A percentile compares a stretch with the other conserved stretches of the same genome.
phyloP scores from a whole-genome alignment of 495 filamentous ascomycete genomes.

The Penicillium flavigenum region DNA sequence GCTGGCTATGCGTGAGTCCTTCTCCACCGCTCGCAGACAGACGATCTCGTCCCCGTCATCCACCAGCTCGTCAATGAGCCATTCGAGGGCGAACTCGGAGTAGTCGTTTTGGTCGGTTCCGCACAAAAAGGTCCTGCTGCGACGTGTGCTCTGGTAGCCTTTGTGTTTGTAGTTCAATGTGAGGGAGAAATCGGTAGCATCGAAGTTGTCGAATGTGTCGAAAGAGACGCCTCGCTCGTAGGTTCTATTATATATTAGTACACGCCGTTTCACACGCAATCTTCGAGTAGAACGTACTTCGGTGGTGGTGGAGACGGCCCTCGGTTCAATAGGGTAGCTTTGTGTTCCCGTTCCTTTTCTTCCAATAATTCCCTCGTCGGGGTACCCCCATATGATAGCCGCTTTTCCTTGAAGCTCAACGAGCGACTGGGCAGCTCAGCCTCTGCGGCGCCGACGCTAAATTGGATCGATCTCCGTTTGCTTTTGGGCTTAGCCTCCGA shows the following conservation, averaged over 20 bases:
- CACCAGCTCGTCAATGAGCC: constrained; percentile 90
- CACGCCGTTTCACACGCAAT: not conserved
- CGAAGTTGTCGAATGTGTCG: constrained; percentile 87
- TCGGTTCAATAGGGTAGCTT: constrained; percentile 21
- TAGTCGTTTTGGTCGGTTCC: constrained; percentile 95
- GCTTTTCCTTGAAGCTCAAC: constrained; percentile 31
- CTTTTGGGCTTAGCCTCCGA: constrained; percentile 25
- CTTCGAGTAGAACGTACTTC: constrained; percentile 28
- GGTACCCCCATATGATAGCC: constrained; percentile 26
- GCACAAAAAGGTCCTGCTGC: constrained; percentile 89
- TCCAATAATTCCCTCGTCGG: constrained; percentile 19
- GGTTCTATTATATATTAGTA: constrained; percentile 34
- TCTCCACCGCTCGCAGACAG: constrained; percentile 88
- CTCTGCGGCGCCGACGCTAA: constrained; percentile 36
- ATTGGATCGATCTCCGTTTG: constrained; percentile 46
- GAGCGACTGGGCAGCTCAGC: constrained; percentile 34
- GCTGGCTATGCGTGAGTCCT: constrained; percentile 70
- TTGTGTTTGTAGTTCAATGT: constrained; percentile 87
- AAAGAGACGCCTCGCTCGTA: constrained; percentile 73
- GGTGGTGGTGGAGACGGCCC: constrained; percentile 43
- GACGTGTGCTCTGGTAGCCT: constrained; percentile 78
- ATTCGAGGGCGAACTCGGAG: constrained; percentile 91
- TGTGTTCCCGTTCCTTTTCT: constrained; percentile 35
- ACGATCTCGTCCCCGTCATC: constrained; percentile 97
- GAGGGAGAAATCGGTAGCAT: constrained; percentile 75